Percentiles rank a stretch among this genome's conserved stretches.
These are phyloP conservation scores for Silene noctiflora DNA, from an alignment of 179 eudicot genomes.

Conservation along the genomic window DNA sequence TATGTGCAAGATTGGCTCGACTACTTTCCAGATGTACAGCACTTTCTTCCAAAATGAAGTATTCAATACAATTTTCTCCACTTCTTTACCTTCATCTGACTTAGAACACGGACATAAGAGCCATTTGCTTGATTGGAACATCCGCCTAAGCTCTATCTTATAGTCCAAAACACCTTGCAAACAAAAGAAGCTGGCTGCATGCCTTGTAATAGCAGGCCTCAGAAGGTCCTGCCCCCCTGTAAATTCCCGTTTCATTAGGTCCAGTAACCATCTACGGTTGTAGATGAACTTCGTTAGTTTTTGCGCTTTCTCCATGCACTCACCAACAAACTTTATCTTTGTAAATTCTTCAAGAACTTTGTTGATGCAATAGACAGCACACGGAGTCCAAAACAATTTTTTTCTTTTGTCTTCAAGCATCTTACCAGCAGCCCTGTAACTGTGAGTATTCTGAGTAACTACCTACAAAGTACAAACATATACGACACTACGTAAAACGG, in stretches of 20 bases:
- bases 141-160: conserved; percentile 59
- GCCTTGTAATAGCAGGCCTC: conserved; percentile 59
- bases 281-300: conserved; percentile 79
- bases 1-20: conserved; percentile 71
- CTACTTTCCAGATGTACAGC: conserved; percentile 63
- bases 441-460: conserved; percentile 68
- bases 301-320: conserved; percentile 77
- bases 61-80: conserved; percentile 60
- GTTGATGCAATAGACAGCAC: conserved; percentile 76
- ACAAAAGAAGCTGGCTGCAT: conserved; percentile 69
- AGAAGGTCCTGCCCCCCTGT: conserved; percentile 84
- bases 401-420: conserved; percentile 91
- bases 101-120: conserved; percentile 61
- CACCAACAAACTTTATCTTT: conserved; percentile 68
- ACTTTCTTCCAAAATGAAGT: conserved; percentile 91
- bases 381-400: conserved; percentile 85
- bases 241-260: conserved; percentile 75
- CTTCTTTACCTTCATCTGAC: conserved; percentile 78
- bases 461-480: conserved; percentile 44
- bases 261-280: conserved; percentile 65
- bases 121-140: conserved; percentile 89
- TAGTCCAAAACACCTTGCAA: conserved; percentile 62
- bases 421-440: conserved; percentile 87
- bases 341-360: conserved; percentile 70
- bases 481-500: neutral